These are phyloP conservation scores for Raffaelea albimanens DNA, from an alignment of 2,329 filamentous ascomycete species.

Conservation along the genomic window DNA sequence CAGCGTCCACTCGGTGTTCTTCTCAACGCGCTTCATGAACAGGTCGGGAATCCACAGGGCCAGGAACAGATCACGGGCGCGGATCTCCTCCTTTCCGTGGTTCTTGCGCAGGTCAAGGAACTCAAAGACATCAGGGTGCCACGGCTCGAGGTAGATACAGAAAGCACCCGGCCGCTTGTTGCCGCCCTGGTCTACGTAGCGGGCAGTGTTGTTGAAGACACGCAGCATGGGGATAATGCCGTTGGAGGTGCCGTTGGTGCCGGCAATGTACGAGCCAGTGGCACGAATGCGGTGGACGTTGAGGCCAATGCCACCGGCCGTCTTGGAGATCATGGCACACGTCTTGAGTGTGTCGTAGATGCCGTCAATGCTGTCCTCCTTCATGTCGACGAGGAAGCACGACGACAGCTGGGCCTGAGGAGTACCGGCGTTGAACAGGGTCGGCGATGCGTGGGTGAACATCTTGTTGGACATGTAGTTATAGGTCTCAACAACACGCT, in stretches of 20 bases:
- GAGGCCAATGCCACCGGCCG: conserved; percentile 92
- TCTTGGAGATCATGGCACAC: conserved; percentile 99
- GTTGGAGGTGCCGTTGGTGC: conserved; percentile 96
- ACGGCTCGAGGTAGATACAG: conserved; percentile 97
- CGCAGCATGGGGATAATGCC: conserved; percentile 96
- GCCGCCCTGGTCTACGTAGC: conserved; percentile 97
- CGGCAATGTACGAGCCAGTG: conserved; percentile 94
- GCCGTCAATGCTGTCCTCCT: conserved; percentile 97
- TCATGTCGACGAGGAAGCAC: conserved; percentile 99
- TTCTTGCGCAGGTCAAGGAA: conserved; percentile 98
- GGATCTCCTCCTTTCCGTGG: conserved; percentile 96
- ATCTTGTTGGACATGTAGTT: conserved; percentile 98
- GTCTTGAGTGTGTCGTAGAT: conserved; percentile 99
- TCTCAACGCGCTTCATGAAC: conserved; percentile 99
- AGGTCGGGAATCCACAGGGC: conserved; percentile 97
- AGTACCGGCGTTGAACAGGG: conserved; percentile 95
- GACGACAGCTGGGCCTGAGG: conserved; percentile 91
- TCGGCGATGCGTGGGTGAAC: conserved; percentile 97
- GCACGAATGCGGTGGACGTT: conserved; percentile 96
- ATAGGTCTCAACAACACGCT: conserved; percentile 94
- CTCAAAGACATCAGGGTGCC: conserved; percentile 96
- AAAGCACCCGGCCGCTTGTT: conserved; percentile 99
- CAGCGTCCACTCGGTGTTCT: conserved; percentile 92
- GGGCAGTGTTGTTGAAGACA: conserved; percentile 98
- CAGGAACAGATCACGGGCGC: conserved; percentile 94